Base-by-base conservation (phyloP, 2,329 filamentous ascomycete genomes). In the Pyrenophora tritici-repentis region DNA sequence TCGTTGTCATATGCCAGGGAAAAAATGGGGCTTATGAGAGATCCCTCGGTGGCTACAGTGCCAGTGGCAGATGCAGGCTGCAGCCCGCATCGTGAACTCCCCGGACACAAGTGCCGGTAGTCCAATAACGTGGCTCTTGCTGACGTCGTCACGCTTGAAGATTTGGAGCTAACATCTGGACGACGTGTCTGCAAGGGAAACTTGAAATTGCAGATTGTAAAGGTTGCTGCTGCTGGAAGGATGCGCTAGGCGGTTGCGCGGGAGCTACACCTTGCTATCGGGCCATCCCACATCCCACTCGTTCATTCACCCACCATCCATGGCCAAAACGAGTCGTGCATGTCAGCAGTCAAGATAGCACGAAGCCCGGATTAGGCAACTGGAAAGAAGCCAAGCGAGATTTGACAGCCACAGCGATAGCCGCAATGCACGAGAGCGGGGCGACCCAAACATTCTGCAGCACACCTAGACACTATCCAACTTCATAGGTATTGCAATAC, bases 371-470 rank as follows among this genome's bases (percentile, higher is more conserved):
- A 40, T 45, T 37, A 18, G 31, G 47, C 20, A 38, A 34, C 35
- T 17, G 20, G 20, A 31, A 9, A 24, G 26, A 32, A 9, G 26
- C 26, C 29, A 50, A 39, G 29, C 29, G 41, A 46, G 24, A 50
- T 45, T 35, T 38, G 47, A 50, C 47, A 50, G 41, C 31, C 22
- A 20, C 17, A 32, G 38, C 32, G 29, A 47, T 50, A 42, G 37
- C 42, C 42, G 48, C 24, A 31, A 50, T 47, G 42, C 42, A 47
- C 32, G 13, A 47, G 32, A 41, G 47, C 47, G 48, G 42, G 38
- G 48, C n/a, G 17, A 37, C 41, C 42, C 42, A 40, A 42, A 47
- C 48, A 22, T 32, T 22, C 18, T 2, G 26, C 34, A n/a, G 17
- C 40, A 18, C 26, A 29, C 26, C 10, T 29, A 2, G 26, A 13